Conservation (phyloP, 2,329 filamentous ascomycete genomes). For the Hypoxylon sp. region DNA sequence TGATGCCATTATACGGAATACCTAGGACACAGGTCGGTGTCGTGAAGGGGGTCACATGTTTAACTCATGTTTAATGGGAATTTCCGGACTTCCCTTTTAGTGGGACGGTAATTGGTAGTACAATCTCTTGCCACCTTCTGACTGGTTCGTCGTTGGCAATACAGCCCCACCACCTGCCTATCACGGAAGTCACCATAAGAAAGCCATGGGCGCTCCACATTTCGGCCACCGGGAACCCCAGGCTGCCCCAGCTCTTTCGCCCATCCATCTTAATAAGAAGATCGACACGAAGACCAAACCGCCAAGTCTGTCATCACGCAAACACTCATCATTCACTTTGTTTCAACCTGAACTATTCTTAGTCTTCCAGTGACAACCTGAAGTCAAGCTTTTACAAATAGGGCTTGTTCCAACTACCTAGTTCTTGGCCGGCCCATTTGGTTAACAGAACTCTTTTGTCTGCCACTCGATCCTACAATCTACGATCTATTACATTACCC, state of each 20-base stretch:
- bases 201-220: constrained; percentile 5
- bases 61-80: constrained; percentile 19
- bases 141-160: constrained; percentile 19
- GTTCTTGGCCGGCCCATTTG: constrained; percentile 9
- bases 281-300: constrained; percentile 39
- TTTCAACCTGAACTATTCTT: constrained; percentile 29
- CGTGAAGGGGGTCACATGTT: constrained; percentile 18
- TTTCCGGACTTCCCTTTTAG: constrained; percentile 19
- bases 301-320: constrained; percentile 38
- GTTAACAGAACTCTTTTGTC: constrained; percentile 18
- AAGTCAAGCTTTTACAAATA: constrained; percentile 30
- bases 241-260: constrained; percentile 12
- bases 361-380: constrained; percentile 1
- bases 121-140: constrained; percentile 8
- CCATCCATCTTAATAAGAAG: constrained; percentile 17
- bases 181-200: constrained; percentile 18
- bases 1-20: constrained; percentile 6
- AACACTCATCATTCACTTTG: constrained; percentile 27
- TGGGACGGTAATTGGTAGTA: constrained; percentile 24
- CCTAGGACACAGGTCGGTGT: background rate
- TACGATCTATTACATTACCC: constrained; percentile 4
- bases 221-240: constrained; percentile 19
- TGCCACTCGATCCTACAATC: background rate
- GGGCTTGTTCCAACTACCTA: constrained; percentile 1
- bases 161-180: constrained; percentile 34